Percentiles rank a stretch among this genome's conserved stretches.
Conservation (phyloP, 1,139 yeast species). For the Candida tunisiensis region DNA sequence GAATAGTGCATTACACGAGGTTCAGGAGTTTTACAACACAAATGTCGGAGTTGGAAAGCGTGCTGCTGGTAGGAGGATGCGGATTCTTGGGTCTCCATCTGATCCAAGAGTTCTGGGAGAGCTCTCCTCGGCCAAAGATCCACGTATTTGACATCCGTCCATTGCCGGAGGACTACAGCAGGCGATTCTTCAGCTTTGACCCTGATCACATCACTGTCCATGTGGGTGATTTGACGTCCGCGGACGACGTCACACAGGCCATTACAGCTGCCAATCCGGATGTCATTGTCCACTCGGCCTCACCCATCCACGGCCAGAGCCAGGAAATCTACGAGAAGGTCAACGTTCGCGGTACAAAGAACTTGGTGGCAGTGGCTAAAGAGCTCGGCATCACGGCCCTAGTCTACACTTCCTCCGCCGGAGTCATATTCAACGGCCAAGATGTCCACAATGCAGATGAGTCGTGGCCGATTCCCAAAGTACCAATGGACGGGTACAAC, state of each 20-base stretch:
- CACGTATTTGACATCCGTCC: slow-evolving; percentile 88
- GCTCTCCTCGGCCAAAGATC: slow-evolving; percentile 52
- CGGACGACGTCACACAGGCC: slow-evolving; percentile 49
- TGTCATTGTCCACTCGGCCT: slow-evolving; percentile 88
- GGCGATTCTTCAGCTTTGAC: slow-evolving; percentile 51
- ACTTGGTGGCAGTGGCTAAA: slow-evolving; percentile 44
- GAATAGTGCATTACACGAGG: too few species aligned
- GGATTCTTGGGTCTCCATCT: slow-evolving; percentile 91
- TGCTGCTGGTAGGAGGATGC: slow-evolving; percentile 79
- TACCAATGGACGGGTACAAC: slow-evolving; percentile 94
- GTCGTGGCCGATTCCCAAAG: slow-evolving; percentile 78
- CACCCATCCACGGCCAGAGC: slow-evolving; percentile 83
- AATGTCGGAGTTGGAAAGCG: too few species aligned
- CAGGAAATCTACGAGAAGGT: slow-evolving; percentile 75
- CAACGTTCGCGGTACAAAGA: slow-evolving; percentile 77
- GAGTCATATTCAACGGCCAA: slow-evolving; percentile 89
- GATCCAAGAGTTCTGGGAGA: slow-evolving; percentile 63
- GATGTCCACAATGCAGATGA: slow-evolving; percentile 88
- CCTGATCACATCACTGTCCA: slow-evolving; percentile 36
- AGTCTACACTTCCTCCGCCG: slow-evolving; percentile 94
- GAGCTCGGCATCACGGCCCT: slow-evolving; percentile 35
- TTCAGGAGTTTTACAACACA: too few species aligned
- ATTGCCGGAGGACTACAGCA: slow-evolving; percentile 26
- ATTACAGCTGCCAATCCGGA: slow-evolving; percentile 42
- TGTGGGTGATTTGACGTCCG: slow-evolving; percentile 74